Conservation (phyloP, 305 asterid genomes). For the Fraxinus ornus region DNA sequence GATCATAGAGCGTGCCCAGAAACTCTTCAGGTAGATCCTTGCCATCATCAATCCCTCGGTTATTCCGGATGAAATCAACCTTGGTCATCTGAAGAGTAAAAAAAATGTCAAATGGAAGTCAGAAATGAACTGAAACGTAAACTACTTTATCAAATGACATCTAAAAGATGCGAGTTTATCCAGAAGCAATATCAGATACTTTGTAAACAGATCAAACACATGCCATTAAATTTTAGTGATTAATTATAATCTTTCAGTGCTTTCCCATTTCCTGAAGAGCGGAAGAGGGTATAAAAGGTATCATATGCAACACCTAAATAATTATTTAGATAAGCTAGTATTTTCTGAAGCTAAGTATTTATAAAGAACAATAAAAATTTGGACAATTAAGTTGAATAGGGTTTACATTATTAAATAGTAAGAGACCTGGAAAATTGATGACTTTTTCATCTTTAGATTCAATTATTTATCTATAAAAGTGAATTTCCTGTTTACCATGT, state of each 20-base stretch:
- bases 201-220: neutral
- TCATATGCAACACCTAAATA: neutral
- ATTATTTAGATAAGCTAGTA: neutral
- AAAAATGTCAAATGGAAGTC: slow-evolving; percentile 37
- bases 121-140: slow-evolving; percentile 22
- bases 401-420: neutral
- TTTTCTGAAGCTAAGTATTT: neutral
- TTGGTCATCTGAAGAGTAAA: slow-evolving; percentile 74
- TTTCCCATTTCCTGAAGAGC: slow-evolving; percentile 4
- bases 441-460: neutral
- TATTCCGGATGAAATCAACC: slow-evolving; percentile 96
- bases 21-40: slow-evolving; percentile 92
- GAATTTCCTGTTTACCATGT: neutral
- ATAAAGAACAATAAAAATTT: neutral
- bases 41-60: slow-evolving; percentile 95
- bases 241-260: neutral
- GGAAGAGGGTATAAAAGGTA: slow-evolving; percentile 5
- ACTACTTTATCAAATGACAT: slow-evolving; percentile 21
- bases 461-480: neutral
- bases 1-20: slow-evolving; percentile 86
- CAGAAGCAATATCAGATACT: slow-evolving; percentile 4
- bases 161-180: slow-evolving; percentile 3
- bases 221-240: neutral
- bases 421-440: neutral
- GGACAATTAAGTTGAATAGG: neutral